These are phyloP conservation scores for Hirsutella thompsonii DNA, from an alignment of 2,329 filamentous ascomycete species.

Conservation along the genomic window DNA sequence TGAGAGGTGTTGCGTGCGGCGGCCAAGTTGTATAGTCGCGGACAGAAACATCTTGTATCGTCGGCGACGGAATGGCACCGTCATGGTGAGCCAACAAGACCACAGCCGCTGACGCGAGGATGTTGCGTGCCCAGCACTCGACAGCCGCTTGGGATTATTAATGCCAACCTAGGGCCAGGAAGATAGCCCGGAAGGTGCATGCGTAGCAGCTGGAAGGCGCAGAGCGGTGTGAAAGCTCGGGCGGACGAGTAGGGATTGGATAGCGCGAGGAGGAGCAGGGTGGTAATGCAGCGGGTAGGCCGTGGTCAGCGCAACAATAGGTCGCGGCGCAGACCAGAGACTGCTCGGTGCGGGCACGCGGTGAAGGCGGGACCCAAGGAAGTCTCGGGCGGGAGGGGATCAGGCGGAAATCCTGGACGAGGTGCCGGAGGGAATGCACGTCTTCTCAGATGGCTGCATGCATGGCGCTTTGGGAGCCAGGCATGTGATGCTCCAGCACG, in stretches of 20 bases:
- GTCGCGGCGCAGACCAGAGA: not conserved
- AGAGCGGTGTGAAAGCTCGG: not conserved
- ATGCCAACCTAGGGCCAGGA: not conserved
- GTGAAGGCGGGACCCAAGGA: too few relatives aligned
- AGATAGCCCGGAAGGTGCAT: too few relatives aligned
- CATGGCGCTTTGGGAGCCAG: conserved; percentile 7
- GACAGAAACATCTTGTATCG: not conserved
- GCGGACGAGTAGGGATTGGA: conserved; percentile 1
- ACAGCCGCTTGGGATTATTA: not conserved
- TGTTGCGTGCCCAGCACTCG: not conserved
- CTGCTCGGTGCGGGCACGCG: too few relatives aligned
- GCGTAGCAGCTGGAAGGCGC: not conserved
- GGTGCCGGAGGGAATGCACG: conserved; percentile 2
- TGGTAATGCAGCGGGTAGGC: not conserved
- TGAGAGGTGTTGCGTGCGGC: not conserved
- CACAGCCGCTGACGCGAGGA: not conserved
- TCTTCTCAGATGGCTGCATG: conserved; percentile 2
- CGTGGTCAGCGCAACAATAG: not conserved
- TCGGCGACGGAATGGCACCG: not conserved
- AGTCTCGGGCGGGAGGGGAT: not conserved
- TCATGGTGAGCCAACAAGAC: not conserved
- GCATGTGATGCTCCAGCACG: conserved; percentile 8
- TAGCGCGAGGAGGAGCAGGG: not conserved
- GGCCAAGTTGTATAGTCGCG: not conserved
- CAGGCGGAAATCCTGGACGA: not conserved